Evolutionary conservation across 192 early-diverging fungal species (phyloP).

Genomic region (Lobulomyces angularis): DNA sequence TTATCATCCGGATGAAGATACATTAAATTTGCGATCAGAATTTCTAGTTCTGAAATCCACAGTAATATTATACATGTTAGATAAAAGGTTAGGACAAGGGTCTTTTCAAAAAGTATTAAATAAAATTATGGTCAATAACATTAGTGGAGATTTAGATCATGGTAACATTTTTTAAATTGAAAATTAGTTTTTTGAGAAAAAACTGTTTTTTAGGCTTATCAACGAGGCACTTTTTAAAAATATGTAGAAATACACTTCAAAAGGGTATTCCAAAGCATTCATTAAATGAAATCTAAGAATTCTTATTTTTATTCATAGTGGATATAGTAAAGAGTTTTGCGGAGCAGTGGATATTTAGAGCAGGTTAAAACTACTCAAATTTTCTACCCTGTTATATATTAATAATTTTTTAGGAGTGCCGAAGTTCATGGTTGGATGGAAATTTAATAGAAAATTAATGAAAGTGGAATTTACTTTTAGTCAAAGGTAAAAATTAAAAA

Average conservation of each 20-base stretch:
- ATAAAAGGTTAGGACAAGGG: slow-evolving; percentile 59
- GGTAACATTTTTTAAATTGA: too few relatives aligned
- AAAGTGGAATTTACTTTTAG: slow-evolving; percentile 66
- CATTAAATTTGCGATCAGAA: slow-evolving; percentile 31
- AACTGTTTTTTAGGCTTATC: slow-evolving; percentile 27
- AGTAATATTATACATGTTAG: slow-evolving; percentile 84
- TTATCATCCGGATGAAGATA: slow-evolving; percentile 34
- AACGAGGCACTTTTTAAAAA: slow-evolving; percentile 50
- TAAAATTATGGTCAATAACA: slow-evolving; percentile 62
- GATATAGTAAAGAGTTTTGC: slow-evolving; percentile 68
- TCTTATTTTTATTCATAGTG: too few relatives aligned
- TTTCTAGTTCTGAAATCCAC: slow-evolving; percentile 78
- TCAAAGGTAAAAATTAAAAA: too few relatives aligned
- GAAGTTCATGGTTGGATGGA: slow-evolving; percentile 63
- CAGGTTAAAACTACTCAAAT: too few relatives aligned
- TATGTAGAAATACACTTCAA: slow-evolving; percentile 77
- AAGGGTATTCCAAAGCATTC: slow-evolving; percentile 8
- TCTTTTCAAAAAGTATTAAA: slow-evolving; percentile 66
- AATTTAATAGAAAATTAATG: slow-evolving; percentile 94
- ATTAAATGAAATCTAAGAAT: too few relatives aligned
- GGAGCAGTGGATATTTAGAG: slow-evolving; percentile 89
- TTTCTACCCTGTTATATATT: too few relatives aligned
- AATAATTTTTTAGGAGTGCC: slow-evolving; percentile 43
- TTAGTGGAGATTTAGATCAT: slow-evolving; percentile 33
- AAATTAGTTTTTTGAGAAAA: too few relatives aligned